phyloP scores from a whole-genome alignment of 139 green algal genomes.

The Klebsormidium nitens region DNA sequence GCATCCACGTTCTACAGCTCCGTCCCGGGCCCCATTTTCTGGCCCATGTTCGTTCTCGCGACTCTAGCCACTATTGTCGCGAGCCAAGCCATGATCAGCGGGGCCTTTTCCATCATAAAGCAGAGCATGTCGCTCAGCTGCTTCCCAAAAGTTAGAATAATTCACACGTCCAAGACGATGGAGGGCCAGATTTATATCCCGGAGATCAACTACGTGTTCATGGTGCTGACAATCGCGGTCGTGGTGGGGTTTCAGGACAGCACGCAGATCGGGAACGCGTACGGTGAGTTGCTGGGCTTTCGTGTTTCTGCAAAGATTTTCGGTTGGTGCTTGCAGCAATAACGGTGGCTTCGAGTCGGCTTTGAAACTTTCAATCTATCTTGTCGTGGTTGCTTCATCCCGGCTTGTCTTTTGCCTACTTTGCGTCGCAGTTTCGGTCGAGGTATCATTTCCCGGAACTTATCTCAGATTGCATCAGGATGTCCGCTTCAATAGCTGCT shows the following conservation, averaged over 20 bases:
- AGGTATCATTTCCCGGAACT: too few relatives aligned
- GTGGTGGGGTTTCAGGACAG: constrained; percentile 44
- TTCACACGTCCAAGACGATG: constrained; percentile 36
- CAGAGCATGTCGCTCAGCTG: constrained; percentile 34
- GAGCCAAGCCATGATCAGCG: constrained; percentile 18
- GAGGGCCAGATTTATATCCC: constrained; percentile 53
- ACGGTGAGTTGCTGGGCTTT: constrained; percentile 10
- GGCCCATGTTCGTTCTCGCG: constrained; percentile 15
- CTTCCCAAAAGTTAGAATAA: constrained; percentile 48
- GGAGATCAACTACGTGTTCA: constrained; percentile 50
- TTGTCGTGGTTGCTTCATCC: too few relatives aligned
- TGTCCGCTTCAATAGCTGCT: too few relatives aligned
- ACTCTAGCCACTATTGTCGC: constrained; percentile 16
- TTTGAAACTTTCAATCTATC: too few relatives aligned
- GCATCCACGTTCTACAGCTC: constrained; percentile 12
- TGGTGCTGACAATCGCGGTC: constrained; percentile 44
- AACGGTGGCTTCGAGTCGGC: too few relatives aligned
- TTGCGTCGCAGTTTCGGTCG: too few relatives aligned
- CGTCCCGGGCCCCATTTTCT: constrained; percentile 22
- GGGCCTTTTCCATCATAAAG: constrained; percentile 18
- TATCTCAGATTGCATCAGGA: too few relatives aligned
- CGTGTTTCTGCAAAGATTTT: neutral
- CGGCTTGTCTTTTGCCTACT: too few relatives aligned
- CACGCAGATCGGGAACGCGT: constrained; percentile 9
- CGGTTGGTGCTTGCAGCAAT: too few relatives aligned